A percentile compares a stretch with the other conserved stretches of the same genome.
phyloP scores from a whole-genome alignment of 2,329 filamentous ascomycete genomes.

The Sporothrix euskadiensis region DNA sequence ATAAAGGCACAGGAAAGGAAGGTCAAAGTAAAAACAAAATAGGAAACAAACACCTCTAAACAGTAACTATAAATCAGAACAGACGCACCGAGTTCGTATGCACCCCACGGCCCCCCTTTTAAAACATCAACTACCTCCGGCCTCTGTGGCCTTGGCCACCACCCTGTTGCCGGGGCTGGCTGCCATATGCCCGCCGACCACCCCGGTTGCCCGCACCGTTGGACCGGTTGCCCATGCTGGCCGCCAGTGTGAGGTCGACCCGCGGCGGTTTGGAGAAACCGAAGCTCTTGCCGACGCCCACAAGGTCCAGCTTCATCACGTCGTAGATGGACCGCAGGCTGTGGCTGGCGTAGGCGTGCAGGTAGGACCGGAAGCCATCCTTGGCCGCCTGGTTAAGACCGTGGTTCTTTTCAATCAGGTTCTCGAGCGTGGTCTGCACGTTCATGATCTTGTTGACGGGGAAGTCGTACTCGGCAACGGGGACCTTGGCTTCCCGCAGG shows the following conservation, averaged over 20 bases:
- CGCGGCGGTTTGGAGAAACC: slow-evolving; percentile 76
- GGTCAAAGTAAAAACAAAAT: neutral
- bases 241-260: slow-evolving; percentile 75
- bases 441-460: slow-evolving; percentile 89
- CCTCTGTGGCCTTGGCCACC: slow-evolving; percentile 31
- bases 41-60: neutral
- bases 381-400: slow-evolving; percentile 87
- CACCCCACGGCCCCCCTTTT: neutral
- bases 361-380: slow-evolving; percentile 81
- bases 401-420: slow-evolving; percentile 92
- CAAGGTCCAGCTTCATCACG: slow-evolving; percentile 76
- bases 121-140: slow-evolving; percentile 18
- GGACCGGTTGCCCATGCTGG: slow-evolving; percentile 75
- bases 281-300: slow-evolving; percentile 82
- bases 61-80: neutral
- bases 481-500: slow-evolving; percentile 86
- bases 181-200: slow-evolving; percentile 68
- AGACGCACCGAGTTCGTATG: neutral
- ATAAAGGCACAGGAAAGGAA: neutral
- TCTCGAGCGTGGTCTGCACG: slow-evolving; percentile 87
- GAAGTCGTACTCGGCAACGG: slow-evolving; percentile 95
- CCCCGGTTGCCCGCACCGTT: slow-evolving; percentile 44
- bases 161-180: slow-evolving; percentile 64
- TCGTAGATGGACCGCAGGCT: slow-evolving; percentile 81
- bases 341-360: slow-evolving; percentile 92